Conservation (phyloP, 345 rosid species). For the Eucalyptus coolabah region DNA sequence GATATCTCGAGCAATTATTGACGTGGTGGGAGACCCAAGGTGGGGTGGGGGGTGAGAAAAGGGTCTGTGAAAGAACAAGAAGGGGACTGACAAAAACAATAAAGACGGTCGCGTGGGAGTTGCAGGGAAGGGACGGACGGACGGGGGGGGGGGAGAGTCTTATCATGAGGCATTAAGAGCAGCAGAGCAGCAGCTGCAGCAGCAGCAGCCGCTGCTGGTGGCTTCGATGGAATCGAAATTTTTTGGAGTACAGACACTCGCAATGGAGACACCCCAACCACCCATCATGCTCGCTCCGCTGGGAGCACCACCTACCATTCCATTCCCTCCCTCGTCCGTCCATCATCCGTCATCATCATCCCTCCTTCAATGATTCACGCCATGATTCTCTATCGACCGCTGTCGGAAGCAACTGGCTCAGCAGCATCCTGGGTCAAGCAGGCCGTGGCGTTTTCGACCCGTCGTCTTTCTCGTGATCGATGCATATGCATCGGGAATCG, state of each 20-base stretch:
- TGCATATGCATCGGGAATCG: neutral
- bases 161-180: neutral
- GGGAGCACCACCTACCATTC: slow-evolving; percentile 26
- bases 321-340: neutral
- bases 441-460: neutral
- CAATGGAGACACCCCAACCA: slow-evolving; percentile 33
- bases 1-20: neutral
- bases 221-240: neutral
- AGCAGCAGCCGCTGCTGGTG: neutral
- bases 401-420: neutral
- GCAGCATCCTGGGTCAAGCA: neutral
- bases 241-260: neutral
- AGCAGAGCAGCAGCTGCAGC: neutral
- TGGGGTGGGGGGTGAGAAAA: neutral
- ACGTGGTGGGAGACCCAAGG: neutral
- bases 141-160: neutral
- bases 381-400: neutral
- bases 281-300: slow-evolving; percentile 27
- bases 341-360: neutral
- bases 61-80: neutral
- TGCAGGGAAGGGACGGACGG: neutral
- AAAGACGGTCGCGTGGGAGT: neutral
- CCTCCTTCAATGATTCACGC: neutral
- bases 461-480: neutral
- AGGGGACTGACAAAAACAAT: neutral